Conservation (phyloP, 1,284 basidiomycete genomes). For the Trametes versicolor region DNA sequence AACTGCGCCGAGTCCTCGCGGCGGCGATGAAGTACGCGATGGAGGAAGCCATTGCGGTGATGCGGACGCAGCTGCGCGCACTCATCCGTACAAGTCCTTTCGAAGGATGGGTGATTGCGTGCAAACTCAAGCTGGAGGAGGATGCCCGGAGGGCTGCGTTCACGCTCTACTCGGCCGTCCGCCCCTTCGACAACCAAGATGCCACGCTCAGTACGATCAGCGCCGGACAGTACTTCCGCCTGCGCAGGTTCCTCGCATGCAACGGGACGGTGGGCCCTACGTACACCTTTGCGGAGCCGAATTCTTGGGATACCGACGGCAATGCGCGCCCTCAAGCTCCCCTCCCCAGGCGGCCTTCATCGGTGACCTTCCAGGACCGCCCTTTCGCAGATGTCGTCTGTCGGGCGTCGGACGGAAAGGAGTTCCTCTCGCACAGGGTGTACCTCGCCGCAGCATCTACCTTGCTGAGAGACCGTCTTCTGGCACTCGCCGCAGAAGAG, state of each 20-base stretch:
- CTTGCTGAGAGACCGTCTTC: neutral
- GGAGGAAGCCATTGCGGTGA: neutral
- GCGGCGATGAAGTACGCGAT: slow-evolving; percentile 31
- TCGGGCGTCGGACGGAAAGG: neutral
- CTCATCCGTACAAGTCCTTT: neutral
- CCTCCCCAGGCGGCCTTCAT: neutral
- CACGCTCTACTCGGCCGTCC: neutral
- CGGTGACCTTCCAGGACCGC: neutral
- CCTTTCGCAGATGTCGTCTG: slow-evolving; percentile 5
- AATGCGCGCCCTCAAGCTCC: no score
- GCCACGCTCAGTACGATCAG: neutral
- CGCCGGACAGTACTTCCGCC: slow-evolving; percentile 9
- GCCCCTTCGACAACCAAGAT: neutral
- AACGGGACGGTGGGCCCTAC: neutral
- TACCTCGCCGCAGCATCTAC: neutral
- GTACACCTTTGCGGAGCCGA: neutral
- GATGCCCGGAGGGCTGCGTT: neutral
- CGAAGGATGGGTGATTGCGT: slow-evolving; percentile 1
- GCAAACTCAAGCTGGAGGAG: neutral
- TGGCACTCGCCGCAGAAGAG: neutral
- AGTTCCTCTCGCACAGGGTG: slow-evolving; percentile 5
- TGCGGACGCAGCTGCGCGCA: neutral
- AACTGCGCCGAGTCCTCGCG: slow-evolving; percentile 11
- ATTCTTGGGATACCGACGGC: neutral
- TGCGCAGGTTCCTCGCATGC: neutral